Evolutionary conservation across 2,329 filamentous ascomycete genomes (phyloP), one percentile per base, ranked within the genome.

Genomic region (Simplicillium sp.): DNA sequence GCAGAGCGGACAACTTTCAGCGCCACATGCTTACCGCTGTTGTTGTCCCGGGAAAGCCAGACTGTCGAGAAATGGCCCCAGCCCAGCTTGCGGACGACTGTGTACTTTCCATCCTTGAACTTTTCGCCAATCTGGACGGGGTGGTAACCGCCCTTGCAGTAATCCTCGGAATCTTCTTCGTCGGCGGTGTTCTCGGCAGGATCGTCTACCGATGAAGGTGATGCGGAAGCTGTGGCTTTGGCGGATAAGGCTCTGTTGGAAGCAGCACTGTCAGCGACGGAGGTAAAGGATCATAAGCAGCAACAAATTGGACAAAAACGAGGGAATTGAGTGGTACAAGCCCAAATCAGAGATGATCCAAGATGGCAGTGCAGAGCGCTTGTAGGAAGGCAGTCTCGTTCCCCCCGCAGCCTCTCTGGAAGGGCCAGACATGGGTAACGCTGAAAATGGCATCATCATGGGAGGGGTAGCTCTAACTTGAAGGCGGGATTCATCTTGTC

Each of bases 51-150:
- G 48, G 79, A 82, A 36, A 84, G 65, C 80, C 80, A 97, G 52
- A 97, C 90, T 29, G 90, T 98, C n/a, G 90, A 96, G 68, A 97
- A 98, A 59, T 97, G 90, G 48, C 92, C 92, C 90, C 90, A 97
- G 52, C 90, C 90, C 40, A 97, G 75, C 71, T 97, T 97, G 66
- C 89, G 84, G 62, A 97, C 85, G 44, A 97, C 82, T 13, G 89
- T 92, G 67, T 98, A 98, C 67, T 87, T 90, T 52, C 87, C 89
- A 61, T 97, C 87, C 62, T 97, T 97, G 76, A 96, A 97, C 57
- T 88, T 84, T 67, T 98, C 92, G 54, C 92, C 92, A 45, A 97
- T 84, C 54, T 80, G 76, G 38, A 98, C 92, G 3, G 92, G 92
- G 59, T 98, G 92, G 64, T 97, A 98, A 46, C 92, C 92, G 56